A percentile compares a stretch with the other conserved stretches of the same genome.
phyloP scores from a whole-genome alignment of 441 rosid species.

The Oxalis stricta region DNA sequence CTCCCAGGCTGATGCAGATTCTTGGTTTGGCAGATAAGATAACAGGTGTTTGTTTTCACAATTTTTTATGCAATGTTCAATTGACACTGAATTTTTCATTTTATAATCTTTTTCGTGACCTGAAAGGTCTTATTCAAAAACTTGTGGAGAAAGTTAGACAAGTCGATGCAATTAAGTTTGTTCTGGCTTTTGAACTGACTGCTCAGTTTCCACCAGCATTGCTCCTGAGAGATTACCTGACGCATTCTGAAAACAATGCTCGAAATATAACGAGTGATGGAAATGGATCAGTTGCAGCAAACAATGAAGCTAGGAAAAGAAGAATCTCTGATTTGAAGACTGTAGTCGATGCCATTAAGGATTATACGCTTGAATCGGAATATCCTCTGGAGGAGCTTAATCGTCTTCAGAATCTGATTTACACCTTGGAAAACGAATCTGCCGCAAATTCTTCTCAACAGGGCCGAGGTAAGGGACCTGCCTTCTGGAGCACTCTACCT shows the following conservation, averaged over 20 bases:
- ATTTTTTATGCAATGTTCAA: not conserved
- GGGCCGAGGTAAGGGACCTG: no score
- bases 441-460: no score
- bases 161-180: constrained; percentile 20
- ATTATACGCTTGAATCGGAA: constrained; percentile 11
- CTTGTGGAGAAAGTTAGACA: constrained; percentile 16
- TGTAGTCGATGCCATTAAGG: constrained; percentile 13
- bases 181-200: constrained; percentile 18
- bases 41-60: constrained; percentile 5
- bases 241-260: constrained; percentile 2
- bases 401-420: constrained; percentile 7
- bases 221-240: constrained; percentile 14
- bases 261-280: not conserved
- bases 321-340: constrained; percentile 12
- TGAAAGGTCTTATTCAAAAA: constrained; percentile 24
- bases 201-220: constrained; percentile 15
- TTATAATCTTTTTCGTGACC: not conserved
- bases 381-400: not conserved
- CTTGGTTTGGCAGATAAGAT: constrained; percentile 15
- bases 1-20: constrained; percentile 14
- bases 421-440: constrained; percentile 3
- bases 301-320: constrained; percentile 12
- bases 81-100: not conserved
- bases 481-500: no score
- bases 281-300: constrained; percentile 8